Conservation (phyloP, 1,139 yeast species). For the Protomyces macrosporus region DNA sequence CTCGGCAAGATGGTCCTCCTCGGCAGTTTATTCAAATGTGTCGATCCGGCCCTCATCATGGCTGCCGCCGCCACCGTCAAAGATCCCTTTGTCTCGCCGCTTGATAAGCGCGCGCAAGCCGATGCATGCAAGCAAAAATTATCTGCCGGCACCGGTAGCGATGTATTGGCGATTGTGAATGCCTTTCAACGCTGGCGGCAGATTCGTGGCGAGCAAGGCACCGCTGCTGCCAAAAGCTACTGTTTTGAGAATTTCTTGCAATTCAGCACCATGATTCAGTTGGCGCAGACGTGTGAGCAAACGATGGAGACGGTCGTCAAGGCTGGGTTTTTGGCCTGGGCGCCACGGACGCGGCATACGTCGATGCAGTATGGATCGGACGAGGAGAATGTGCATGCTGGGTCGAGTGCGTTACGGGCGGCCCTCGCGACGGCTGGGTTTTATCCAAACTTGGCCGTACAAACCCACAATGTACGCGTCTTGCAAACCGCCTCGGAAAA, state of each 20-base stretch:
- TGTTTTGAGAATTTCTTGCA: conserved; percentile 28
- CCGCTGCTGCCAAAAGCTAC: conserved; percentile 6
- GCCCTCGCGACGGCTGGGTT: conserved; percentile 30
- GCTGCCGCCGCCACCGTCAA: conserved; percentile 30
- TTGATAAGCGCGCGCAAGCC: conserved; percentile 26
- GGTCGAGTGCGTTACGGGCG: conserved; percentile 28
- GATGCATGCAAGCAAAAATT: conserved; percentile 7
- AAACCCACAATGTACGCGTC: conserved; percentile 15
- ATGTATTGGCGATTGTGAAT: conserved; percentile 25
- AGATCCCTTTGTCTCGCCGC: conserved; percentile 29
- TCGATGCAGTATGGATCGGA: conserved; percentile 27
- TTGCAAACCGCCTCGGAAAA: conserved; percentile 30
- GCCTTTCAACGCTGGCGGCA: conserved; percentile 17
- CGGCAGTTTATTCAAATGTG: conserved; percentile 31
- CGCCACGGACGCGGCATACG: conserved; percentile 3
- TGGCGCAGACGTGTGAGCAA: conserved; percentile 29
- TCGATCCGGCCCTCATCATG: conserved; percentile 32
- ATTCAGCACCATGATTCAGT: conserved; percentile 24
- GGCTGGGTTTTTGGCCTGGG: conserved; percentile 6
- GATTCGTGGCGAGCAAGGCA: background rate
- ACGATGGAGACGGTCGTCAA: conserved; percentile 29
- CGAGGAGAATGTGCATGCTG: conserved; percentile 29
- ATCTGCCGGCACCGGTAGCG: conserved; percentile 23
- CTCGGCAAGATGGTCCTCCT: conserved; percentile 64
- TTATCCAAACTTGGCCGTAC: conserved; percentile 32